Evolutionary conservation across 257 asterid genomes (phyloP).

Genomic region (Nicotiana knightiana): DNA sequence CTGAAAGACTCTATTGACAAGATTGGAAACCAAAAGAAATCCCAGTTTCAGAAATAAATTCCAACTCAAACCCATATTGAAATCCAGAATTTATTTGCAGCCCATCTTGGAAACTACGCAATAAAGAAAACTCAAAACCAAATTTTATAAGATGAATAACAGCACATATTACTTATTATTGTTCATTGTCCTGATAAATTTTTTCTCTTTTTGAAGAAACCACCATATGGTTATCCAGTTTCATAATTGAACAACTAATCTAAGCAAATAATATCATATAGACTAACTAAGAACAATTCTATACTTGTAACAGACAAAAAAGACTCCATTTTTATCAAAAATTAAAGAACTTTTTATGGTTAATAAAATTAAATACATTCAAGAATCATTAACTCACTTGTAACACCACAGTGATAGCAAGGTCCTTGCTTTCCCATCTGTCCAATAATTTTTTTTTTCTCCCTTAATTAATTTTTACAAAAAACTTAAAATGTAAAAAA

Average conservation of each 20-base stretch:
- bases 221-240: conserved; percentile 21
- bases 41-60: neutral
- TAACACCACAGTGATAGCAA: conserved; percentile 99
- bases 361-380: neutral
- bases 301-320: conserved; percentile 19
- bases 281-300: conserved; percentile 17
- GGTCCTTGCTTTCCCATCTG: conserved; percentile 99
- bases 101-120: neutral
- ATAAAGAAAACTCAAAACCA: conserved; percentile 7
- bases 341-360: neutral
- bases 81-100: conserved; percentile 9
- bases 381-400: conserved; percentile 73
- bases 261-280: conserved; percentile 21
- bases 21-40: neutral
- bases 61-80: conserved; percentile 8
- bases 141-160: conserved; percentile 14
- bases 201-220: conserved; percentile 21
- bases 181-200: conserved; percentile 28
- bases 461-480: conserved; percentile 12
- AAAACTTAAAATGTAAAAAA: conserved; percentile 22
- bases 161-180: conserved; percentile 25
- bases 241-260: conserved; percentile 28
- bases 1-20: neutral
- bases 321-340: conserved; percentile 17
- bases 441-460: neutral